Evolutionary conservation across 352 stramenopile genomes (phyloP).

Genomic region (Globisporangium alternatum): DNA sequence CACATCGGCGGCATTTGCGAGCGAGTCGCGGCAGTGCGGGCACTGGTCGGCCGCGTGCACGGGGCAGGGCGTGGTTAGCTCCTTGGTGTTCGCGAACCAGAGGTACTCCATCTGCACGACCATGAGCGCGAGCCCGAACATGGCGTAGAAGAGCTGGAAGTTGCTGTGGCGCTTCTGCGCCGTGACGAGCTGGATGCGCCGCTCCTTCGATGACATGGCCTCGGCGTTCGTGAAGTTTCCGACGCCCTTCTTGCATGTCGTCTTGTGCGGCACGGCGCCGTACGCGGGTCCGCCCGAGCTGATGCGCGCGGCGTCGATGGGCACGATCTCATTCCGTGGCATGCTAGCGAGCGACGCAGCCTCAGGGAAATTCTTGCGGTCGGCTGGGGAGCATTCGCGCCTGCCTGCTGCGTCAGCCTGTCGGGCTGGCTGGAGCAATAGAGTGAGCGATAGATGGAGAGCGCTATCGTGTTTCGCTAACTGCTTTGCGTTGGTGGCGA

Average conservation of each 20-base stretch:
- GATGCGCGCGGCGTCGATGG: slow-evolving; percentile 22
- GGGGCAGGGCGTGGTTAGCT: slow-evolving; percentile 30
- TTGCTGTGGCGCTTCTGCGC: slow-evolving; percentile 43
- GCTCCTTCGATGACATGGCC: slow-evolving; percentile 46
- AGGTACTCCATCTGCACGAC: slow-evolving; percentile 74
- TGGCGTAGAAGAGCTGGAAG: slow-evolving; percentile 69
- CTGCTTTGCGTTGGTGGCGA: not conserved
- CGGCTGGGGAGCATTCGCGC: slow-evolving; percentile 1
- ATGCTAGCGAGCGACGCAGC: slow-evolving; percentile 21
- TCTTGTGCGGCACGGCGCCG: slow-evolving; percentile 15
- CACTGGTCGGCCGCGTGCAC: slow-evolving; percentile 32
- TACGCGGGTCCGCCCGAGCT: slow-evolving; percentile 3
- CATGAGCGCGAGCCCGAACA: slow-evolving; percentile 71
- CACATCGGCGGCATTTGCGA: slow-evolving; percentile 21
- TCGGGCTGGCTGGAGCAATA: not conserved
- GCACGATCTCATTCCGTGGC: slow-evolving; percentile 68
- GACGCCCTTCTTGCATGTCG: slow-evolving; percentile 20
- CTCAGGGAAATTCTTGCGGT: not conserved
- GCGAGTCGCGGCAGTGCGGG: slow-evolving; percentile 31
- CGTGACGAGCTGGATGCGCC: slow-evolving; percentile 41
- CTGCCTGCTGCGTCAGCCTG: not conserved
- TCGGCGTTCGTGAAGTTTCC: slow-evolving; percentile 25
- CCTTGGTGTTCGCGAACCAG: slow-evolving; percentile 59
- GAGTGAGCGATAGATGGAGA: not conserved
- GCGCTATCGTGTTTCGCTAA: not conserved